Evolutionary conservation across 2,329 filamentous ascomycete genomes (phyloP), one percentile per base, ranked within the genome.

Genomic region (Trichoderma atroviride): DNA sequence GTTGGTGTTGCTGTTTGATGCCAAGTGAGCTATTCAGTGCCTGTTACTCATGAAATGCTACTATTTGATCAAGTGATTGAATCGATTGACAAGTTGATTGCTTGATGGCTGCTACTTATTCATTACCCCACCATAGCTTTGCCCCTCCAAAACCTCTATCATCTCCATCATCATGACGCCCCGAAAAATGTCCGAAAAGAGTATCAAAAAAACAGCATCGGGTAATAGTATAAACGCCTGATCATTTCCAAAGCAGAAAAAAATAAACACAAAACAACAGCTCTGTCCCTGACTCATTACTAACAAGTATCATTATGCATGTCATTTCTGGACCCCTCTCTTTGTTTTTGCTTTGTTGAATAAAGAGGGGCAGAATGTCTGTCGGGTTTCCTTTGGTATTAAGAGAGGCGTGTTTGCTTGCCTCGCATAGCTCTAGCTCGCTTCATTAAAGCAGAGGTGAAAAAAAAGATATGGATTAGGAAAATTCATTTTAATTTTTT

Each of bases 181-280:
- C 64, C 64, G 64, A 67, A 67, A 24, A 59, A 67, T 67, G 64
- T 67, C 64, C 64, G 64, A 67, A 67, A 66, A 31, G 29, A 57
- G 37, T 43, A 29, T 35, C 10, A 19, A 22, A 47, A 47, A 47
- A 14, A 31, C 24, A 16, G 27, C 55, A 52, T 67, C 64, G 64
- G 64, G 40, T 67, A 59, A 67, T 59, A 59, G 64, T 67, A 67
- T 67, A 67, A 67, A 67, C 64, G 64, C 63, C 53, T 24, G 14
- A 13, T 24, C 37, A 50, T 52, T 52, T 11, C 40, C 40, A 29
- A 66, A 65, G 14, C 22, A 40, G 7, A 16, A 53, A 27, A 27
- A n/a, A 24, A 22, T 2, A 31, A 31, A 31, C 24, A 31, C 40
- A 55, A 3, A 11, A 52, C 53, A 67, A 27, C 13, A 64, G 16